Evolutionary conservation across 2,329 filamentous ascomycete species (phyloP).

Genomic region (Akanthomyces muscarius): DNA sequence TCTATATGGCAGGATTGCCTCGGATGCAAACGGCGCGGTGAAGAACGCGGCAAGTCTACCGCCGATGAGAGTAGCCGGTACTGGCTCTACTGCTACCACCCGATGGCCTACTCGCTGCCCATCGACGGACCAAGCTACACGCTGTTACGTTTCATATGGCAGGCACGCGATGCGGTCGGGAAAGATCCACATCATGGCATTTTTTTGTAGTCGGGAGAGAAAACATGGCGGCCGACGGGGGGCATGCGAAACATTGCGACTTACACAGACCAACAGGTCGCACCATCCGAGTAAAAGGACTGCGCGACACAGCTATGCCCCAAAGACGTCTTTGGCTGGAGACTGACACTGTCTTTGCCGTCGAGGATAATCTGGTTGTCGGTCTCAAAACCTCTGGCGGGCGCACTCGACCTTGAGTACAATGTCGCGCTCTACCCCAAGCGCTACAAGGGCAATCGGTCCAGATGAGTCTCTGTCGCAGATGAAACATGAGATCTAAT

Average conservation of each 20-base stretch:
- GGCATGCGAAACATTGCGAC: slow-evolving; percentile 41
- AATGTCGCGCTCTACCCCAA: slow-evolving; percentile 43
- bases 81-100: too few relatives aligned
- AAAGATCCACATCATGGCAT: too few relatives aligned
- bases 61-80: too few relatives aligned
- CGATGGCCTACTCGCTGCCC: too few relatives aligned
- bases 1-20: too few relatives aligned
- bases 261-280: slow-evolving; percentile 52
- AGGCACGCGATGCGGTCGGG: too few relatives aligned
- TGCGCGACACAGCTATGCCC: slow-evolving; percentile 76
- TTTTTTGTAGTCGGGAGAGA: too few relatives aligned
- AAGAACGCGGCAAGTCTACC: too few relatives aligned
- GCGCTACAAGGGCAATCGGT: slow-evolving; percentile 40
- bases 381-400: slow-evolving; percentile 45
- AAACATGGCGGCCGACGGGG: too few relatives aligned
- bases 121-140: too few relatives aligned
- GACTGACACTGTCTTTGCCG: slow-evolving; percentile 45
- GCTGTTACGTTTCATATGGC: too few relatives aligned
- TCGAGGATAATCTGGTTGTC: slow-evolving; percentile 50
- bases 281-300: slow-evolving; percentile 63
- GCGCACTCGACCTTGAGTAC: slow-evolving; percentile 37
- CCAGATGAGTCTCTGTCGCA: neutral
- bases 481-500: neutral
- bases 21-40: too few relatives aligned
- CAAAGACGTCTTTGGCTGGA: slow-evolving; percentile 59